Conservation (phyloP, 352 stramenopile species). For the Globisporangium mamillatum region DNA sequence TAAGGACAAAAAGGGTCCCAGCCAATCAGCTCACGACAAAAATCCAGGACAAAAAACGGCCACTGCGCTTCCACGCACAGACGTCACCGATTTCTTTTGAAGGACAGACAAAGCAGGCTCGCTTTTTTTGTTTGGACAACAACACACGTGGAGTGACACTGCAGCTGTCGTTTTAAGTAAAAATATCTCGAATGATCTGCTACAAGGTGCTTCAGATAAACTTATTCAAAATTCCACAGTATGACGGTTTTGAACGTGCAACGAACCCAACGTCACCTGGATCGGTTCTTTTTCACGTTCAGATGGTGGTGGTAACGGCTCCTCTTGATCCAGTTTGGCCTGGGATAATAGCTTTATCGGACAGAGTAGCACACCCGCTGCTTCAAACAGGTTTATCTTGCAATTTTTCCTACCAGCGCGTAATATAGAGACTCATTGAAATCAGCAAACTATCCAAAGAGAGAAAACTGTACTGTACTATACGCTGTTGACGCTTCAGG, state of each 20-base stretch:
- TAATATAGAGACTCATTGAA: background rate
- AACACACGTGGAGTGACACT: background rate
- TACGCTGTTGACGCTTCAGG: constrained; percentile 17
- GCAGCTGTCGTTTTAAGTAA: background rate
- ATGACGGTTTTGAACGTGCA: constrained; percentile 12
- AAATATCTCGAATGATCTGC: no score
- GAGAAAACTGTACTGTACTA: background rate
- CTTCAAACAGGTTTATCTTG: background rate
- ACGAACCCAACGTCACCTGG: constrained; percentile 12
- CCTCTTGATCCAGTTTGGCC: constrained; percentile 2
- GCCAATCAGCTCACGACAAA: no score
- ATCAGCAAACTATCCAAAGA: background rate
- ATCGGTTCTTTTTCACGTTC: constrained; percentile 16
- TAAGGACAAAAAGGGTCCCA: no score
- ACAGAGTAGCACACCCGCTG: no score
- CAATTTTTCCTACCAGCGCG: background rate
- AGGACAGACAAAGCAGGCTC: background rate
- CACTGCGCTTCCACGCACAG: constrained; percentile 34
- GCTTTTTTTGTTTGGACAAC: constrained; percentile 21
- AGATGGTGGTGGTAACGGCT: constrained; percentile 11
- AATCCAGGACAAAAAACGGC: no score
- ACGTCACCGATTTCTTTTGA: constrained; percentile 48
- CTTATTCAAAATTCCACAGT: background rate
- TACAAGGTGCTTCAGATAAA: no score
- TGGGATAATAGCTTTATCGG: background rate